Percentiles rank a stretch among this genome's conserved stretches.
phyloP scores from a whole-genome alignment of 257 asterid genomes.

The Eustoma russellianum region DNA sequence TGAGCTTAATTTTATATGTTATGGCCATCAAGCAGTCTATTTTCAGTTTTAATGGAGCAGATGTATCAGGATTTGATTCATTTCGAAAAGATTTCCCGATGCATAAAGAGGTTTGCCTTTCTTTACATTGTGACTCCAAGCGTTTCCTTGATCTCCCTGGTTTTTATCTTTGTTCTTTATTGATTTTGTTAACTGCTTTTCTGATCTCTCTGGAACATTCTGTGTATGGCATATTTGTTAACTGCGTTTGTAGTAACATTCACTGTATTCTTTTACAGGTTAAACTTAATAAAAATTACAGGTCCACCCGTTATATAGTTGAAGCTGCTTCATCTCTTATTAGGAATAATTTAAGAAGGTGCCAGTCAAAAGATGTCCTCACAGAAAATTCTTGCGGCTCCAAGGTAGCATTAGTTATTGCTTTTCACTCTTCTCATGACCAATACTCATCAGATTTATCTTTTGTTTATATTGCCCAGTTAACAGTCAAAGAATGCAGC shows the following conservation, averaged over 20 bases:
- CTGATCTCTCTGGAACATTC: conserved; percentile 1
- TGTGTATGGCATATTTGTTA: conserved; percentile 6
- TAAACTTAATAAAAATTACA: conserved; percentile 70
- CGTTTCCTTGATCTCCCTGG: neutral
- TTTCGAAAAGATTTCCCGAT: conserved; percentile 83
- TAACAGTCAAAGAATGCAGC: conserved; percentile 77
- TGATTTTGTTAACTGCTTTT: conserved; percentile 5
- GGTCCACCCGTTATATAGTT: conserved; percentile 88
- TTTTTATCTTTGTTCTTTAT: neutral
- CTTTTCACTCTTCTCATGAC: no score
- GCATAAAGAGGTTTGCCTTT: conserved; percentile 72
- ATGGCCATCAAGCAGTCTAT: conserved; percentile 51
- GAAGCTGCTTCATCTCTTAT: conserved; percentile 90
- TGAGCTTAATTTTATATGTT: conserved; percentile 2
- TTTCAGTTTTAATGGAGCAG: conserved; percentile 96
- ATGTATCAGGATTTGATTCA: conserved; percentile 81
- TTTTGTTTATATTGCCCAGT: conserved; percentile 30
- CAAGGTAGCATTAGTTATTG: conserved; percentile 37
- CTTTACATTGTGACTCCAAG: neutral
- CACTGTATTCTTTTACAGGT: conserved; percentile 38
- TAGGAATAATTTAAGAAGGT: conserved; percentile 57
- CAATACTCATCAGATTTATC: no score
- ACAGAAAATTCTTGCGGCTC: conserved; percentile 82
- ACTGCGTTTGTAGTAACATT: conserved; percentile 15
- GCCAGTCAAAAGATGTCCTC: conserved; percentile 56